Evolutionary conservation across 2,329 filamentous ascomycete species (phyloP), one percentile per base, ranked within the genome.

Genomic region (Reticulascus tulasneorum): DNA sequence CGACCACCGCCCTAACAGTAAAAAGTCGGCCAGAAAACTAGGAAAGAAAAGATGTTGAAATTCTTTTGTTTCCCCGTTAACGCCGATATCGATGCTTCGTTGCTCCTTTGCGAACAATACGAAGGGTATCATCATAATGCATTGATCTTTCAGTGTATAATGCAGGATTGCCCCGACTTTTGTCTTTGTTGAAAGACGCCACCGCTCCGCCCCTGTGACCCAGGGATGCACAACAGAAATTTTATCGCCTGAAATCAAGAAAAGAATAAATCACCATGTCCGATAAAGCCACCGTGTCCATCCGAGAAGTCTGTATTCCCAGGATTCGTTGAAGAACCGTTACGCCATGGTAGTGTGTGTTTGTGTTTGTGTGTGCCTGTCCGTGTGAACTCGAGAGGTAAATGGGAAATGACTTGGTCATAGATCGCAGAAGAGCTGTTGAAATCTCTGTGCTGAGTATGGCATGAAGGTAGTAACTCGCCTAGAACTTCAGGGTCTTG

Each of bases 401-500:
- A 36, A 37, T 35, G 35, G 42, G 44, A 44, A 44, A 44, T 33
- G 40, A 43, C 47, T 46, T 46, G 41, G 39, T 46, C 42, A 39
- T 47, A 39, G 42, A 45, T 27, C 42, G 38, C 44, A 45, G 44
- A 29, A 37, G 42, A 35, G 41, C 44, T 46, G 44, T 46, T 46
- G 44, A 46, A 46, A 38, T 19, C 43, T 42, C 40, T 34, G 41
- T 42, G 44, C 38, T 34, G 25, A 21, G 33, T 36, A 29, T 29
- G 33, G 31, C 20, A 29, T 22, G 15, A 26, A 22, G 16, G 25
- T 22, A 25, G 18, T 33, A 19, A 24, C 30, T 32, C 26, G 55
- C 64, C 79, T 95, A 97, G 70, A 87, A 84, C 71, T 86, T 90
- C 60, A 98, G 86, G 53, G 75, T 57, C 86, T 95, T 96, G 60